Evolutionary conservation across 2,329 filamentous ascomycete species (phyloP), one percentile per base, ranked within the genome.

Genomic region (Huntiella omanensis): DNA sequence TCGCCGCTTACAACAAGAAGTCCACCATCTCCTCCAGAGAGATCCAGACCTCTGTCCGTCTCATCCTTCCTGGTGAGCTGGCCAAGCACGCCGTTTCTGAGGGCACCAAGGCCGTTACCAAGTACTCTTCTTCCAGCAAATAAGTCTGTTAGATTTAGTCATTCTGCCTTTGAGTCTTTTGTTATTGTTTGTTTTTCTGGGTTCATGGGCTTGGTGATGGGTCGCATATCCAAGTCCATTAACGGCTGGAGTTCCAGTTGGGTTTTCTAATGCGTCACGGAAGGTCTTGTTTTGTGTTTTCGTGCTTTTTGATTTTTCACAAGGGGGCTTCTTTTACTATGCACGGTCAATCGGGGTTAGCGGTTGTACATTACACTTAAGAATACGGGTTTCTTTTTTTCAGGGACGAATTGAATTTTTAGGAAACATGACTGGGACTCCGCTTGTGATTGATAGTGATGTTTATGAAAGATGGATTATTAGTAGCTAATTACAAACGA

Each of bases 1-100:
- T 98, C 52, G 91, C 91, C 57, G 91, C 91, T 54, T 98, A 98
- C 77, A 98, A 98, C 82, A 98, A 96, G 83, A 98, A 98, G 77
- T 96, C 88, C 44, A 98, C 91, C 64, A 98, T 98, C 70, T 96
- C 88, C 46, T 96, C 91, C 56, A 83, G 91, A 62, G 91, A 98
- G 72, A 98, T 98, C 63, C 91, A 98, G 77, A 98, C 91, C 58
- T 95, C 74, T 57, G 91, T 98, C 58, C 83, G 91, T 56, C 79
- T 98, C 52, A 98, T 98, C 69, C 82, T 98, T 46, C 91, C 91
- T 40, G 91, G 91, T 71, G 91, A 98, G 72, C 77, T 98, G 58
- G 91, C 91, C 66, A 98, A 98, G 82, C 91, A 98, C 70, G 91
- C 91, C 57, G 91, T 98, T 42, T 98, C 91, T 58, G 91, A 98